These are phyloP conservation scores for Eucalyptus marginata DNA, from an alignment of 345 rosid species.

Conservation along the genomic window DNA sequence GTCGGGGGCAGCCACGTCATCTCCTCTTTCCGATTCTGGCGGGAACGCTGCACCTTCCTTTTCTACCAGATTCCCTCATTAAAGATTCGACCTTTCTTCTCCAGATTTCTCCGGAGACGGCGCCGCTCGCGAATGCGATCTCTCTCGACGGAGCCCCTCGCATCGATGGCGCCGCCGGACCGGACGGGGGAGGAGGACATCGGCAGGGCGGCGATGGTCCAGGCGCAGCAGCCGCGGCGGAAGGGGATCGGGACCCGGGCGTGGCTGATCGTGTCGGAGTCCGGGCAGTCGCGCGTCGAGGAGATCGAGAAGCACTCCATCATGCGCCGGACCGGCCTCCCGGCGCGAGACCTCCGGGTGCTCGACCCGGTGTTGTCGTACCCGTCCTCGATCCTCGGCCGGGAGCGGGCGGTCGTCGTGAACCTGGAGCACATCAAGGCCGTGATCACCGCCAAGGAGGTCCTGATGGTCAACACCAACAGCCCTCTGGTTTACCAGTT, in stretches of 20 bases:
- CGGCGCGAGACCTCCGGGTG: constrained; percentile 35
- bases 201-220: not conserved
- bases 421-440: constrained; percentile 47
- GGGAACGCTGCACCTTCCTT: not conserved
- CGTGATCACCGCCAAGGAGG: constrained; percentile 35
- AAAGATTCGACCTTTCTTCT: not conserved
- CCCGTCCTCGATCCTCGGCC: constrained; percentile 39
- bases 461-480: constrained; percentile 21
- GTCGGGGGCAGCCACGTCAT: not conserved
- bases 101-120: not conserved
- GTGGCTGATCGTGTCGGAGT: constrained; percentile 27
- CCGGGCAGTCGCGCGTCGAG: constrained; percentile 14
- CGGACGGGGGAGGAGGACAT: not conserved
- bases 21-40: not conserved
- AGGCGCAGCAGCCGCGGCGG: not conserved
- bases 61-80: not conserved
- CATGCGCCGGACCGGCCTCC: constrained; percentile 43
- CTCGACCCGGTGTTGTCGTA: constrained; percentile 41
- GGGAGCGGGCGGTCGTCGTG: constrained; percentile 38
- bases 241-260: constrained; percentile 12
- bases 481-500: constrained; percentile 27
- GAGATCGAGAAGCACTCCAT: constrained; percentile 33
- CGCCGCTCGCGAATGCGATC: not conserved
- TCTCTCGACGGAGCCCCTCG: not conserved
- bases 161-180: not conserved